These are phyloP conservation scores for Blastobotrys americana DNA, from an alignment of 805 yeast genomes.

Conservation along the genomic window DNA sequence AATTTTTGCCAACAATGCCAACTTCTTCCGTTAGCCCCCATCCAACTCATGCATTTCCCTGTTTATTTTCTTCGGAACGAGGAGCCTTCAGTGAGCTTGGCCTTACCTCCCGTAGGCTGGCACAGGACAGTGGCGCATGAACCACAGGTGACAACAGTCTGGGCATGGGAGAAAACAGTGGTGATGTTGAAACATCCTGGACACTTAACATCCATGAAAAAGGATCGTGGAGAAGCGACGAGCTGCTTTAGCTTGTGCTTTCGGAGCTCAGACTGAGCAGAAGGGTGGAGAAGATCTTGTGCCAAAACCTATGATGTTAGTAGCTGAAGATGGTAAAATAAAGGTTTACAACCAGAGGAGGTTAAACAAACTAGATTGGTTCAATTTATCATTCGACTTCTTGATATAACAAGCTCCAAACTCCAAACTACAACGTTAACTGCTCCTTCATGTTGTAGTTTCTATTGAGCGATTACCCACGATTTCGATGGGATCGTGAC, in stretches of 20 bases:
- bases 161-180: constrained; percentile 99
- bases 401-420: too few species aligned
- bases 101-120: constrained; percentile 99
- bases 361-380: too few species aligned
- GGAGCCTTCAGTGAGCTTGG: constrained; percentile 98
- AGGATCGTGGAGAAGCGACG: constrained; percentile 97
- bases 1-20: not conserved
- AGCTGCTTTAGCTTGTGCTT: constrained; percentile 96
- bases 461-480: too few species aligned
- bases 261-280: constrained; percentile 92
- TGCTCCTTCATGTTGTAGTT: too few species aligned
- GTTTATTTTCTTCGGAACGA: constrained; percentile 97
- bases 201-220: constrained; percentile 99
- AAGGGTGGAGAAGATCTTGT: constrained; percentile 98
- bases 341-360: too few species aligned
- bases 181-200: constrained; percentile 99
- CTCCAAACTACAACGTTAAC: too few species aligned
- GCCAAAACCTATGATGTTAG: constrained; percentile 69
- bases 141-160: constrained; percentile 99
- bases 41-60: not conserved
- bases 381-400: too few species aligned
- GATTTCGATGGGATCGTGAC: too few species aligned
- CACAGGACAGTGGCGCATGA: constrained; percentile 97
- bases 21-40: not conserved
- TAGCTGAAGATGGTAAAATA: too few species aligned